Evolutionary conservation across 106 monocot genomes (phyloP), one percentile per base, ranked within the genome.

Genomic region (Apostasia ramifera): DNA sequence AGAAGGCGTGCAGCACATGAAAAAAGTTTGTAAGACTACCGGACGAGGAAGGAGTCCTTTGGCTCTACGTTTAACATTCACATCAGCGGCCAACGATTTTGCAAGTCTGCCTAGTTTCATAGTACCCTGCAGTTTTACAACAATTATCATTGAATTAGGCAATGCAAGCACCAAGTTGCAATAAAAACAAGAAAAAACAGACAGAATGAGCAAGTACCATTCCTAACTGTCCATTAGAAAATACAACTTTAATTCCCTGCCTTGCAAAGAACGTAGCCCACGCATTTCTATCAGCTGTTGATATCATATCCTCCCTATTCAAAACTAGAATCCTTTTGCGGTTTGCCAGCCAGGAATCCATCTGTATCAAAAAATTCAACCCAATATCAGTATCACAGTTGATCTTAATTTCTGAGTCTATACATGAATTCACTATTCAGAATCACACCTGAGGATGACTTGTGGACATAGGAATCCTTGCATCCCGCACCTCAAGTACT

Each of bases 251-350:
- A n/a, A 83, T 68, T 47, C 90, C 93, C 62, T 90, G 98, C 55
- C 76, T 90, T 54, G 87, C 46, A 70, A 98, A 98, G 72, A 70
- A 98, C 51, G 77, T 67, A 72, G 98, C 98, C 98, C 98, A 98
- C 54, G 87, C 90, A 90, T 93, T 98, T 78, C 87, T 79, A 68
- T 98, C 98, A 47, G 75, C 77, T 40, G 74, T 80, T 5, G 98
- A 93, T 62, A 98, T 89, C 98, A 98, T 98, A 73, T 98, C 98
- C 81, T 98, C 98, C 69, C 98, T 85, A 74, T 98, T 98, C 73
- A 98, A 75, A 78, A 98, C 98, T 47, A 98, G 71, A 76, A 98
- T 85, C 59, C 50, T 93, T 68, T 78, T 98, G 44, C 90, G 82
- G 62, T 93, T 98, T 45, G 90, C 93, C 60, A 98, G 84, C 92